A percentile compares a stretch with the other conserved stretches of the same genome.
Conservation (phyloP, 1,284 basidiomycete species). For the Sanghuangporus weigelae region DNA sequence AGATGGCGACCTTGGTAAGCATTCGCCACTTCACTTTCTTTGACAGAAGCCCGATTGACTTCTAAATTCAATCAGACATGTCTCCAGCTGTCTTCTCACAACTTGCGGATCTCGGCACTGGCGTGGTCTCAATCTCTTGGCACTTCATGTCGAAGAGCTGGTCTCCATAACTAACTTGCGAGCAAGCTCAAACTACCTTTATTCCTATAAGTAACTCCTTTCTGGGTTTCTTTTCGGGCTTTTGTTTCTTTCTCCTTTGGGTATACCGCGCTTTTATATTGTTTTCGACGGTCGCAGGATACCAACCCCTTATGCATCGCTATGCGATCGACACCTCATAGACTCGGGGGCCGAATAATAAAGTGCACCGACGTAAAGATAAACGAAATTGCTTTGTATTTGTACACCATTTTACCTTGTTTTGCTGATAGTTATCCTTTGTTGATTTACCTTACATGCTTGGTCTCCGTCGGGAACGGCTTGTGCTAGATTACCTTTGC, state of each 20-base stretch:
- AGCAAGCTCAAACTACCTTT: not conserved
- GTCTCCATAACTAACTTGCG: constrained; percentile 11
- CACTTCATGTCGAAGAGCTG: constrained; percentile 16
- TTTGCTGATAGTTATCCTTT: not conserved
- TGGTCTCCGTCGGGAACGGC: constrained; percentile 7
- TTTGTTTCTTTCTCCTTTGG: not conserved
- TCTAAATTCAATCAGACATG: constrained; percentile 15
- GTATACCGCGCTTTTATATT: not conserved
- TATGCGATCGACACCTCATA: constrained; percentile 7
- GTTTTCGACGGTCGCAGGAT: constrained; percentile 1
- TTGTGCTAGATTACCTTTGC: constrained; percentile 3
- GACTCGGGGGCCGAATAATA: constrained; percentile 7
- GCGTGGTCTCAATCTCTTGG: constrained; percentile 19
- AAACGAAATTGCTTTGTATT: constrained; percentile 6
- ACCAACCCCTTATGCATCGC: constrained; percentile 1
- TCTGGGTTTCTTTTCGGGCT: not conserved
- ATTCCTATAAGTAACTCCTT: not conserved
- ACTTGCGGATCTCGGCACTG: constrained; percentile 16
- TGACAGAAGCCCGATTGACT: not conserved
- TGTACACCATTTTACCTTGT: constrained; percentile 11
- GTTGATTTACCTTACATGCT: not conserved
- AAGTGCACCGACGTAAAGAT: not conserved
- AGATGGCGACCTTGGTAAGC: constrained; percentile 30
- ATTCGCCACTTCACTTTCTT: not conserved
- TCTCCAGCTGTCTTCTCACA: constrained; percentile 19